These are phyloP conservation scores for Arthrobotrys conoides DNA, from an alignment of 2,329 filamentous ascomycete species.

Conservation along the genomic window DNA sequence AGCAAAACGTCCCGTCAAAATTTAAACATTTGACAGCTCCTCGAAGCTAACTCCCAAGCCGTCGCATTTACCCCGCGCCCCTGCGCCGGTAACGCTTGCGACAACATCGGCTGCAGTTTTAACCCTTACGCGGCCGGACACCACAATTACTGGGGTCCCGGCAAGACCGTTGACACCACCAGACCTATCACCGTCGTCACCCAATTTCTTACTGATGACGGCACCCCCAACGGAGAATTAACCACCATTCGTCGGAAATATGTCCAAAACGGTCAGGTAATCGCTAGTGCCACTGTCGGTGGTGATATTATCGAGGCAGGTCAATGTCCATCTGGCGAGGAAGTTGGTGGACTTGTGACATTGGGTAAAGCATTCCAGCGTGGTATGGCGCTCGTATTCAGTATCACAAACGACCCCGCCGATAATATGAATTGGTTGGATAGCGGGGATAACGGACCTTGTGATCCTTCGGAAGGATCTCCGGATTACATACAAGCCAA, in stretches of 20 bases:
- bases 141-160: constrained; percentile 61
- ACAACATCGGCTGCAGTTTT: constrained; percentile 49
- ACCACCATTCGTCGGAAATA: constrained; percentile 53
- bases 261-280: constrained; percentile 47
- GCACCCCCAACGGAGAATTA: constrained; percentile 22
- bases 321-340: constrained; percentile 37
- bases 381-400: constrained; percentile 72
- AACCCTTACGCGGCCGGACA: constrained; percentile 60
- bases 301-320: constrained; percentile 42
- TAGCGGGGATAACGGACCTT: constrained; percentile 70
- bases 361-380: constrained; percentile 70
- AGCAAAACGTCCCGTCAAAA: neutral
- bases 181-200: constrained; percentile 60
- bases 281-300: constrained; percentile 33
- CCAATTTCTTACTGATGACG: constrained; percentile 61
- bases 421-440: constrained; percentile 75
- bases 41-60: constrained; percentile 62
- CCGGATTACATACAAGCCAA: constrained; percentile 70
- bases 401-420: constrained; percentile 72
- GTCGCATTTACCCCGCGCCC: constrained; percentile 62
- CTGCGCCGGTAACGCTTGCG: constrained; percentile 54
- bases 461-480: constrained; percentile 71
- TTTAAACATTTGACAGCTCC: constrained; percentile 45
- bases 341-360: constrained; percentile 67
- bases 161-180: constrained; percentile 61